phyloP scores from a whole-genome alignment of 192 early-diverging fungal species.

The Chytriomyces confervae region DNA sequence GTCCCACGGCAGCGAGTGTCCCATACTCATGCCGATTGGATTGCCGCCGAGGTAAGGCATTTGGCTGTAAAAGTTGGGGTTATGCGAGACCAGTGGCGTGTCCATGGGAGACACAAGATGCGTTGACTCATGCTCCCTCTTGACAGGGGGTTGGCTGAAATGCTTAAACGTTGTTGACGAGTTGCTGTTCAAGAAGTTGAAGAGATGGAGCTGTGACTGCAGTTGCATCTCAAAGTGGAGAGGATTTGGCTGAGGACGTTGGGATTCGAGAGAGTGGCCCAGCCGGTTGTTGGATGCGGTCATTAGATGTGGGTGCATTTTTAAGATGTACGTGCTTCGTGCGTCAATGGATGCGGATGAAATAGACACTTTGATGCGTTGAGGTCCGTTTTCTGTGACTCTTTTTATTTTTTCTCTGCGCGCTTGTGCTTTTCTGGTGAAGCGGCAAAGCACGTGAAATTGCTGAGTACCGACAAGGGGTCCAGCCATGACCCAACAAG shows the following conservation, averaged over 20 bases:
- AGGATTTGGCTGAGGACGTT: not conserved
- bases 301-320: not conserved
- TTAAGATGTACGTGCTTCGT: no score
- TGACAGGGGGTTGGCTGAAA: no score
- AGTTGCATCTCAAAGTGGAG: not conserved
- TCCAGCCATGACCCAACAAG: no score
- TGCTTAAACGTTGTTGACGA: not conserved
- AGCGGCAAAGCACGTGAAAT: no score
- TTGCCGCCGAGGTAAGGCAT: not conserved
- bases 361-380: no score
- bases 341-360: no score
- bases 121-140: not conserved
- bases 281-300: not conserved
- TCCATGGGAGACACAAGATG: not conserved
- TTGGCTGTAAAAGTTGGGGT: not conserved
- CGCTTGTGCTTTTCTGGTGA: no score
- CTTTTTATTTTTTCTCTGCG: no score
- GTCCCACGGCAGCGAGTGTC: not conserved
- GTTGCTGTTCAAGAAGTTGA: not conserved
- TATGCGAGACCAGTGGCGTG: not conserved
- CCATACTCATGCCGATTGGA: not conserved
- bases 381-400: no score
- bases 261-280: not conserved
- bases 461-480: no score
- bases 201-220: not conserved